Conservation (phyloP, 2,329 filamentous ascomycete genomes). For the Myriosclerotinia duriaeana region DNA sequence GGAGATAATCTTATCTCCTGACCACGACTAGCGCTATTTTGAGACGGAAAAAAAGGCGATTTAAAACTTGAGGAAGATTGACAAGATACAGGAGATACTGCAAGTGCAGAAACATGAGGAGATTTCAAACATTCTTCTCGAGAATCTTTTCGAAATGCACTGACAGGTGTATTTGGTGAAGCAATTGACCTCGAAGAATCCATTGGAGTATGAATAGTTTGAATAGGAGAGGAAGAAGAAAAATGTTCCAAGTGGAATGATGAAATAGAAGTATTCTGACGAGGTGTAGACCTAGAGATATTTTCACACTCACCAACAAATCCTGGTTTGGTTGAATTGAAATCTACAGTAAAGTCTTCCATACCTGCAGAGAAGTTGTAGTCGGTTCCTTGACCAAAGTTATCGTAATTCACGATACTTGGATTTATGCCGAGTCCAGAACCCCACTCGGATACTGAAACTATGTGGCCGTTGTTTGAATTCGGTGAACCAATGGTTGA, state of each 20-base stretch:
- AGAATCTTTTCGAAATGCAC: conserved; percentile 29
- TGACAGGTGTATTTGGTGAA: conserved; percentile 37
- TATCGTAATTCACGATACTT: conserved; percentile 39
- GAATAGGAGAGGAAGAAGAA: conserved; percentile 37
- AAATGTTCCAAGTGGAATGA: conserved; percentile 33
- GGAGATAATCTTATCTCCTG: conserved; percentile 33
- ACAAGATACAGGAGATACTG: conserved; percentile 38
- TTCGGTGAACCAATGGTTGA: conserved; percentile 41
- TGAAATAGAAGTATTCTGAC: conserved; percentile 32
- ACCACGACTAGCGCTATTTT: conserved; percentile 31
- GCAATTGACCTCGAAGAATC: conserved; percentile 32
- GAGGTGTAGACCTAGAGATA: conserved; percentile 42
- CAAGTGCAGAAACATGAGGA: conserved; percentile 42
- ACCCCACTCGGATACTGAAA: conserved; percentile 38
- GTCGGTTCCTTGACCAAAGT: conserved; percentile 35
- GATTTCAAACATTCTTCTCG: conserved; percentile 40
- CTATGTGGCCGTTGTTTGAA: conserved; percentile 36
- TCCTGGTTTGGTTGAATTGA: conserved; percentile 44
- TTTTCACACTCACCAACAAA: conserved; percentile 49
- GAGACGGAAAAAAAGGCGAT: conserved; percentile 30
- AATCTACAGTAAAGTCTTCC: conserved; percentile 42
- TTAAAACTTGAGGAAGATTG: conserved; percentile 34
- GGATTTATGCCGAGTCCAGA: conserved; percentile 38
- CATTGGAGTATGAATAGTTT: conserved; percentile 33
- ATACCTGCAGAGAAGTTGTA: conserved; percentile 40